Base-by-base conservation (phyloP, 2,329 filamentous ascomycete species). In the Diplocarpon mali region DNA sequence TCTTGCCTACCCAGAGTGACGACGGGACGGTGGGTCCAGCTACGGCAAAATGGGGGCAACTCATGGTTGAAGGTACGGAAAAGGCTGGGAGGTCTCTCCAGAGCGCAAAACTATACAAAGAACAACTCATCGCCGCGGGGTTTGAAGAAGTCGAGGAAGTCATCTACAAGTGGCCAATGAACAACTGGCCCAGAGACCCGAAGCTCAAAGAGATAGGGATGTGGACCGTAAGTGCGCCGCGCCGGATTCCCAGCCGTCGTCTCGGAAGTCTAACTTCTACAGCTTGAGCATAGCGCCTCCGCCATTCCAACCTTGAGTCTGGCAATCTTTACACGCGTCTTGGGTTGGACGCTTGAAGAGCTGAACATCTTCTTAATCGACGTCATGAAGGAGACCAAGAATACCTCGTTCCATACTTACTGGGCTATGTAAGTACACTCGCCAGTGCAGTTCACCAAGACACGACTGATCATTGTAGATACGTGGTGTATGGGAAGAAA, bases 171-270 rank as follows among this genome's bases (percentile, higher is more conserved):
- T 60, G 73, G 9, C 71, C 72, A 0, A 64, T 70, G 6, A 69
- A 68, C 13, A 57, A 60, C 0, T 76, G 72, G 72, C 63, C 70
- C 0, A 65, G 60, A 39, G 67, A 75, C 40, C 58, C 63, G 15
- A 65, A 59, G 12, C 61, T 71, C 35, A 69, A 67, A 47, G 62
- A 67, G 41, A 64, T 72, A 44, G 71, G 36, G 7, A 46, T 45
- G 39, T 42, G 40, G 38, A 30, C 39, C 3, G 20, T 24, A 32
- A 14, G 30, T 14, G 3, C 30, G 30, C 30, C n/a, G 30, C 30
- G 11, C n/a, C 30, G n/a, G 3, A 4, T 32, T 9, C 4, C 5
- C 30, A 9, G 30, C 4, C 4, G n/a, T 9, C 11, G 30, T 5
- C 9, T 5, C 3, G 4, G 3, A 9, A 9, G n/a, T 32, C 11